These are phyloP conservation scores for Aspergillus ustus DNA, from an alignment of 2,329 filamentous ascomycete species.

Conservation along the genomic window DNA sequence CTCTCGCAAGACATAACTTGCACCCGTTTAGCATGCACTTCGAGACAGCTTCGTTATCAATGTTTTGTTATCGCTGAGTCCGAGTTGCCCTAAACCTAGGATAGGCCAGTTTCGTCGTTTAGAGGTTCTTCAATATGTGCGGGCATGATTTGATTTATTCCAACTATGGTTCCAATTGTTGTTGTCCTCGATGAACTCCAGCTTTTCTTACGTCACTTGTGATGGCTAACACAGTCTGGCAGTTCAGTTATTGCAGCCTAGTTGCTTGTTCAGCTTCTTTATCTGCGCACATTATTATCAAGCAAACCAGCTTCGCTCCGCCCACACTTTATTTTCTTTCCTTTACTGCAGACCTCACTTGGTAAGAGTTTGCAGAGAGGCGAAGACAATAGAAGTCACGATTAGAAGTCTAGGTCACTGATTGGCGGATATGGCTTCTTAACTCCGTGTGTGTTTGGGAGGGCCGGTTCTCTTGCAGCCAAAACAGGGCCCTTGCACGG, in stretches of 20 bases:
- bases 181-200: not conserved
- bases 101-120: not conserved
- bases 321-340: not conserved
- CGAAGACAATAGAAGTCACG: not conserved
- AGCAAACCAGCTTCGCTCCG: not conserved
- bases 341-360: not conserved
- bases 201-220: not conserved
- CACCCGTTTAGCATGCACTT: not conserved
- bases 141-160: not conserved
- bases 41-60: not conserved
- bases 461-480: not conserved
- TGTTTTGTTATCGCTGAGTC: not conserved
- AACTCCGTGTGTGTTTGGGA: not conserved
- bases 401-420: not conserved
- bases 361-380: not conserved
- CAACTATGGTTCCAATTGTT: not conserved
- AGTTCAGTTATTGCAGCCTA: not conserved
- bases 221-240: not conserved
- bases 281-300: not conserved
- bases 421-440: conserved; percentile 1
- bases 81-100: not conserved
- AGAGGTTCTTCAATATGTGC: not conserved
- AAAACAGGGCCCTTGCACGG: not conserved
- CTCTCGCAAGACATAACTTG: not conserved
- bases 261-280: not conserved